phyloP scores from a whole-genome alignment of 2,329 filamentous ascomycete genomes.

The Fusarium coffeatum region DNA sequence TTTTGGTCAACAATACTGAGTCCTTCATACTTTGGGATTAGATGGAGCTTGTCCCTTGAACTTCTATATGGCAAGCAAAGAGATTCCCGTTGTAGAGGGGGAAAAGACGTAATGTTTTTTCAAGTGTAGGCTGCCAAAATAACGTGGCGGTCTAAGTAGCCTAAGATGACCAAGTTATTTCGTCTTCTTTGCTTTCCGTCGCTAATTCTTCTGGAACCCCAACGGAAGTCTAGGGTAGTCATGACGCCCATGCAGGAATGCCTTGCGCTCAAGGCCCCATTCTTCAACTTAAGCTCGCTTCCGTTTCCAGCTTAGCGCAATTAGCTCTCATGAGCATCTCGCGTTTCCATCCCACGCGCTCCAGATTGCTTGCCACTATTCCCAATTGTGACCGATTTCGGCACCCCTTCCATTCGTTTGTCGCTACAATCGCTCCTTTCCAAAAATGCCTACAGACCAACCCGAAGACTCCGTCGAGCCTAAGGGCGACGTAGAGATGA shows the following conservation, averaged over 20 bases:
- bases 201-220: no score
- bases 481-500: slow-evolving; percentile 56
- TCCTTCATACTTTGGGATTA: no score
- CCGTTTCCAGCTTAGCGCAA: slow-evolving; percentile 13
- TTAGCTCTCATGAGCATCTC: not conserved
- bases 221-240: slow-evolving; percentile 27
- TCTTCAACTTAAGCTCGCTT: slow-evolving; percentile 13
- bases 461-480: slow-evolving; percentile 44
- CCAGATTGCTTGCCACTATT: not conserved
- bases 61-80: no score
- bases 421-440: not conserved
- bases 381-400: not conserved
- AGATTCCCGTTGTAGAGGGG: no score
- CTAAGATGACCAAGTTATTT: not conserved
- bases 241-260: not conserved
- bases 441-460: slow-evolving; percentile 48
- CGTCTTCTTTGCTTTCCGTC: no score
- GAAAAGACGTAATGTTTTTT: no score
- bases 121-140: no score
- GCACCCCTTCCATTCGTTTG: slow-evolving; percentile 18
- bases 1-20: no score
- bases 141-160: no score
- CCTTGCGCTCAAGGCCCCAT: slow-evolving; percentile 35
- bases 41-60: no score
- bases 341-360: slow-evolving; percentile 9